phyloP scores from a whole-genome alignment of 139 green algal genomes.

The Coelastrella sp. region DNA sequence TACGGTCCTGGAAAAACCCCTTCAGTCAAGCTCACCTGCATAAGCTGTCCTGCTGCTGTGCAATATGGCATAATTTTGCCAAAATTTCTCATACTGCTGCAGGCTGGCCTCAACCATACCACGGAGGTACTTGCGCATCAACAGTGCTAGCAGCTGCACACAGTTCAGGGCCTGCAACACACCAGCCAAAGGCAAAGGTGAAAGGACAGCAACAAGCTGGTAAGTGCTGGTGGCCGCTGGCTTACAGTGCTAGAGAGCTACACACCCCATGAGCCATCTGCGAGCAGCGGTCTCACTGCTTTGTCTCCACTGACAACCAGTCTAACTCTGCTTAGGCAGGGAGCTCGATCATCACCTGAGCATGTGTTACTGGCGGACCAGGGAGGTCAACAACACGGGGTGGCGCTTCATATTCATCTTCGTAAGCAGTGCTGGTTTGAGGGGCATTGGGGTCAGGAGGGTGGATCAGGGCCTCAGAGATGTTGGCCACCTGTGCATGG shows the following conservation, averaged over 20 bases:
- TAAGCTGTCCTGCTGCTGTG: not conserved
- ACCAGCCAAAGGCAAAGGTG: not conserved
- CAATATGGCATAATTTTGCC: slow-evolving; percentile 63
- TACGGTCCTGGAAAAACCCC: not conserved
- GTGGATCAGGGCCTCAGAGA: slow-evolving; percentile 7
- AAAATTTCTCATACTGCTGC: slow-evolving; percentile 59
- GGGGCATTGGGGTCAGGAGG: not conserved
- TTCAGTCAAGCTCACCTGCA: slow-evolving; percentile 36
- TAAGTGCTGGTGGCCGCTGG: too few relatives aligned
- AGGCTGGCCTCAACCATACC: slow-evolving; percentile 65
- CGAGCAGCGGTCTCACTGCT: too few relatives aligned
- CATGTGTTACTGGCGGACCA: not conserved
- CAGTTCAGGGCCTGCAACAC: slow-evolving; percentile 60
- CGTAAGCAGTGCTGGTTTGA: not conserved
- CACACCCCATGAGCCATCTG: too few relatives aligned
- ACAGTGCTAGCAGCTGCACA: slow-evolving; percentile 72
- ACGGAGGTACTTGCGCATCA: slow-evolving; percentile 76
- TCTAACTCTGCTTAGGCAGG: too few relatives aligned
- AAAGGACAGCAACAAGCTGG: not conserved
- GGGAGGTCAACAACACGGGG: slow-evolving; percentile 9
- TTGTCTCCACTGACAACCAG: too few relatives aligned
- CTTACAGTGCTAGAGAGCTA: not conserved
- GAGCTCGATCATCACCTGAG: not conserved
- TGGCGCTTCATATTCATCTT: not conserved
- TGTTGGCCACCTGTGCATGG: slow-evolving; percentile 14